phyloP scores from a whole-genome alignment of 192 early-diverging fungal species.

The Phycomyces blakesleeanus region DNA sequence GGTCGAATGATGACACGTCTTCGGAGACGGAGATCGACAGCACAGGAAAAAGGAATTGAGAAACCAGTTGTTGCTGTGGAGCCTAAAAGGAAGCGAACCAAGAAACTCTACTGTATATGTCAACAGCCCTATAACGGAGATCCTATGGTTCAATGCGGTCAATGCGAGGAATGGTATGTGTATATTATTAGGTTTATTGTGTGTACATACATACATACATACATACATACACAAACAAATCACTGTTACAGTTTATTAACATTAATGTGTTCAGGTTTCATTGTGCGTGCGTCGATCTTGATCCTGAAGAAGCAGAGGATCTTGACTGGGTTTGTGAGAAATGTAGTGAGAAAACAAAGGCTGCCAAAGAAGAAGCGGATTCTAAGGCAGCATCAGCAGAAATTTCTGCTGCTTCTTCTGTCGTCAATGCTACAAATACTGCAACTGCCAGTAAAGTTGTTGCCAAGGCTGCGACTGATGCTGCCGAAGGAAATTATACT shows the following conservation, averaged over 20 bases:
- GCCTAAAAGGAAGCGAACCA: constrained; percentile 23
- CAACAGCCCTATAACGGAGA: constrained; percentile 62
- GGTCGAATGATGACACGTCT: constrained; percentile 2
- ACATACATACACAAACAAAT: too few relatives aligned
- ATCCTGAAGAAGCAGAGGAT: constrained; percentile 30
- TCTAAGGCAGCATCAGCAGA: too few relatives aligned
- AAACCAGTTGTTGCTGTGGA: background rate
- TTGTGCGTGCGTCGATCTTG: constrained; percentile 31
- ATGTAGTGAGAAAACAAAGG: constrained; percentile 18
- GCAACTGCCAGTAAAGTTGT: background rate
- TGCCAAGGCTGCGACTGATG: background rate
- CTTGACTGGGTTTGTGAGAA: constrained; percentile 31
- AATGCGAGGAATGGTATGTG: constrained; percentile 70
- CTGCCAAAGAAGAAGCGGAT: background rate
- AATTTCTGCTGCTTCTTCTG: too few relatives aligned
- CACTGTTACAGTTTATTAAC: too few relatives aligned
- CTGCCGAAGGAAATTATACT: too few relatives aligned
- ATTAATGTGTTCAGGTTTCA: constrained; percentile 33
- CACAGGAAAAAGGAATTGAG: background rate
- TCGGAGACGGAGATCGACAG: background rate
- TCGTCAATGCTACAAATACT: too few relatives aligned
- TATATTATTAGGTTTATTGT: too few relatives aligned
- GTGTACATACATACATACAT: background rate
- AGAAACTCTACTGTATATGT: constrained; percentile 70
- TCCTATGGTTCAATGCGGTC: constrained; percentile 77